Base-by-base conservation (phyloP, 495 filamentous ascomycete genomes). In the Neurospora sp. region DNA sequence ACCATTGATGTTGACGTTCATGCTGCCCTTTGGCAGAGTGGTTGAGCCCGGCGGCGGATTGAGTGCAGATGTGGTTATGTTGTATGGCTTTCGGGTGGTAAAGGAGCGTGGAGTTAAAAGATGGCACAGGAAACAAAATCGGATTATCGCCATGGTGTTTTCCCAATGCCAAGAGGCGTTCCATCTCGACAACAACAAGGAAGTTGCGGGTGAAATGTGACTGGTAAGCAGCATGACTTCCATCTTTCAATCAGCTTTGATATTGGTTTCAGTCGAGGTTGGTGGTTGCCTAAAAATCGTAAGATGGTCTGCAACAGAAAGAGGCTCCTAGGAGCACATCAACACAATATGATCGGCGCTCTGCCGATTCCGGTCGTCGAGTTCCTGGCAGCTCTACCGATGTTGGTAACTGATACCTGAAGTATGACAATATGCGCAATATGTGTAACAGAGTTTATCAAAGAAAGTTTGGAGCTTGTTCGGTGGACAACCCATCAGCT, bases 1-100 rank as follows among this genome's bases (percentile, higher is more conserved):
- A 80, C 78, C 39, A 79, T 80, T 42, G 76, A 75, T 9, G 71
- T 74, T 0, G 74, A 75, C n/a, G 73, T 73, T 24, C 81, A 82
- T 62, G 74, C 77, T 5, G 81, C 74, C 28, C 31, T 81, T 38
- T 72, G 76, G 66, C 39, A 37, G 19, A 34, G 28, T 3, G 54
- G 28, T 62, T 62, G 54, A 59, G 15, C 15, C 39, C 39, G 42
- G 43, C n/a, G n/a, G 3, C n/a, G 43, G 43, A 48, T 21, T 48
- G 43, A 2, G 19, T 48, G n/a, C 3, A 43, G 4, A 10, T 48
- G 2, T 48, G 43, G 43, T 4, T 48, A 48, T 21, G n/a, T 24
- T 24, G 45, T n/a, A 48, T 10, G n/a, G n/a, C 19, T 45, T 43
- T 19, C 17, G 40, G 17, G 19, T 43, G 19, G 6, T 43, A 11